These are phyloP conservation scores for Protostelium mycophagum DNA, from an alignment of 78 protist species.

Conservation along the genomic window DNA sequence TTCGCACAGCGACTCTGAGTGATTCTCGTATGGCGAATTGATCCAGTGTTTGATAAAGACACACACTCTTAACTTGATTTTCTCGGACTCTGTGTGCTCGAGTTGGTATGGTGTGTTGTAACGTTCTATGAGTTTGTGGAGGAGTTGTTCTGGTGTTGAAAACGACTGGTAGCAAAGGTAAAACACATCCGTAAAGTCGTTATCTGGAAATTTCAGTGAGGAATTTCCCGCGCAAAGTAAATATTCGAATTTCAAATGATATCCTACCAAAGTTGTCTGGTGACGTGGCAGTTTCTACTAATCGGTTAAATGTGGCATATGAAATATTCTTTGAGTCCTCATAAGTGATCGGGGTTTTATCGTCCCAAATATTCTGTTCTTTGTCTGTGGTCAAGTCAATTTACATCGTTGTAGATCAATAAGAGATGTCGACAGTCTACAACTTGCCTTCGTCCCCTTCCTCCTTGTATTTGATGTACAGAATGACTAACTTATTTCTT, in stretches of 20 bases:
- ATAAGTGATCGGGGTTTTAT: neutral
- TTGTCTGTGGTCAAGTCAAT: neutral
- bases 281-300: neutral
- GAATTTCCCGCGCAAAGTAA: too few species aligned
- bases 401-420: too few species aligned
- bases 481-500: neutral
- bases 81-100: conserved; percentile 8
- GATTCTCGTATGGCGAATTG: neutral
- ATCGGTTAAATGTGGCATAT: neutral
- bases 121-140: conserved; percentile 53
- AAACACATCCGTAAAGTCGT: neutral
- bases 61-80: conserved; percentile 19
- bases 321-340: neutral
- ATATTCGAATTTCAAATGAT: neutral
- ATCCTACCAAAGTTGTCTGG: neutral
- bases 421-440: too few species aligned
- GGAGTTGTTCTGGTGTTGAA: conserved; percentile 49
- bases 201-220: neutral
- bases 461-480: neutral
- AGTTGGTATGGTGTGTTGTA: conserved; percentile 20
- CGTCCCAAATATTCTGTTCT: neutral
- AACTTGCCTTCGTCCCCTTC: neutral
- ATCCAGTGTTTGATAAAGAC: neutral
- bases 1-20: neutral
- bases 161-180: conserved; percentile 49